Evolutionary conservation across 345 rosid genomes (phyloP).

Genomic region (Gossypium sturtianum): DNA sequence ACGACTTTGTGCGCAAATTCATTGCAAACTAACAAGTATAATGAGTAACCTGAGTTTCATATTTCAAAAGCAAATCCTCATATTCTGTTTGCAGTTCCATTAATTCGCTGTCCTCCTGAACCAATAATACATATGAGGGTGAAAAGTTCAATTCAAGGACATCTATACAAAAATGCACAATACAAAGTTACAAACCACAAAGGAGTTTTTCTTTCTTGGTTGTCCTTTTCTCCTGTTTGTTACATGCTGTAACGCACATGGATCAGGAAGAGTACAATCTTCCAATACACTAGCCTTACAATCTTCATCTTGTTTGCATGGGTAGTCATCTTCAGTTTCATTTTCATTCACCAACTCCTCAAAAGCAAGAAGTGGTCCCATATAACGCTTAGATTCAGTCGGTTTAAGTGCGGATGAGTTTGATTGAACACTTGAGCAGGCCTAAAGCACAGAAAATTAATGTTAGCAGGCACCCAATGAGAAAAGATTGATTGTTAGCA

Average conservation of each 20-base stretch:
- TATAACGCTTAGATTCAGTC: conserved; percentile 34
- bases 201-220: conserved; percentile 43
- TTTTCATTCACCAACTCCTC: conserved; percentile 48
- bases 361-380: conserved; percentile 67
- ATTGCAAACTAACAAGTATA: neutral
- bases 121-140: conserved; percentile 21
- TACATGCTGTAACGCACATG: conserved; percentile 63
- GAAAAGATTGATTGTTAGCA: neutral
- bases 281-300: conserved; percentile 23
- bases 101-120: conserved; percentile 52
- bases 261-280: conserved; percentile 59
- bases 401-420: conserved; percentile 45
- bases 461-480: neutral
- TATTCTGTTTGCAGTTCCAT: conserved; percentile 47
- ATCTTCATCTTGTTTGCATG: conserved; percentile 37
- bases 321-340: conserved; percentile 27
- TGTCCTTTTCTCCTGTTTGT: conserved; percentile 74
- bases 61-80: conserved; percentile 58
- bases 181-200: conserved; percentile 59
- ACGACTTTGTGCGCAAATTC: neutral
- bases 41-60: conserved; percentile 57
- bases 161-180: conserved; percentile 19
- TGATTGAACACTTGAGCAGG: conserved; percentile 33
- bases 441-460: conserved; percentile 32
- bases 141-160: conserved; percentile 15